Conservation (phyloP, 805 yeast genomes). For the Saccharomycopsis amapae region DNA sequence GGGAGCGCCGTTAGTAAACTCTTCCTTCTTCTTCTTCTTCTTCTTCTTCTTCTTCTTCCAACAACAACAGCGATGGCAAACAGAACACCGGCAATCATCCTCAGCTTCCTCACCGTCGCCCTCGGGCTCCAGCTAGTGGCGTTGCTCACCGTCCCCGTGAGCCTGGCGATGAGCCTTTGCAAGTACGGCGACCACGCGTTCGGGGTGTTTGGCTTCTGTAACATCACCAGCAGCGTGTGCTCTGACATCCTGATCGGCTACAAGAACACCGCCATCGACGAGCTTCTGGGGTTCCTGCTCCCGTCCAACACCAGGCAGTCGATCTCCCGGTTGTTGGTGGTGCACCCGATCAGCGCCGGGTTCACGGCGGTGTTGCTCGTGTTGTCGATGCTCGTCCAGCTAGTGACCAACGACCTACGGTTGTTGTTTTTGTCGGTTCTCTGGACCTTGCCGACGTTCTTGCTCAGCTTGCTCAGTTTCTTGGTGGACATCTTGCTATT, state of each 20-base stretch:
- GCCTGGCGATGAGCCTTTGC: slow-evolving; percentile 42
- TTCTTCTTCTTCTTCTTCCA: no score
- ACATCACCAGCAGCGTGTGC: slow-evolving; percentile 30
- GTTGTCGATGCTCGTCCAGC: slow-evolving; percentile 34
- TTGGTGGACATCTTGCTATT: slow-evolving; percentile 77
- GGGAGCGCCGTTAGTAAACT: no score
- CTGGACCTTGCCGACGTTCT: slow-evolving; percentile 60
- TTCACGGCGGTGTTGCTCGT: slow-evolving; percentile 41
- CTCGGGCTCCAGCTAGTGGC: slow-evolving; percentile 54
- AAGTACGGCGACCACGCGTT: slow-evolving; percentile 42
- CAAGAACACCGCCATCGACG: slow-evolving; percentile 27
- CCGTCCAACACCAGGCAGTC: slow-evolving; percentile 56
- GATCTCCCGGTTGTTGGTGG: slow-evolving; percentile 53
- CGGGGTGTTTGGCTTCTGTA: slow-evolving; percentile 70
- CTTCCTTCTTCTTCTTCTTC: no score
- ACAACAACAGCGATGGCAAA: not conserved
- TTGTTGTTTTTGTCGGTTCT: slow-evolving; percentile 46
- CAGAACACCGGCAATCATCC: not conserved
- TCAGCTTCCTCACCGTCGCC: slow-evolving; percentile 30
- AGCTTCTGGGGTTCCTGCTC: slow-evolving; percentile 36
- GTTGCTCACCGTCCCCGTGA: slow-evolving; percentile 54
- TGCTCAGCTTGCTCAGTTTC: slow-evolving; percentile 65
- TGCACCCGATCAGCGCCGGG: slow-evolving; percentile 59
- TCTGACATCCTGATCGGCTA: slow-evolving; percentile 40
- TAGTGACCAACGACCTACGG: not conserved